These are phyloP conservation scores for Acanthamoeba sp. DNA, from an alignment of 208 protist species.

Conservation along the genomic window DNA sequence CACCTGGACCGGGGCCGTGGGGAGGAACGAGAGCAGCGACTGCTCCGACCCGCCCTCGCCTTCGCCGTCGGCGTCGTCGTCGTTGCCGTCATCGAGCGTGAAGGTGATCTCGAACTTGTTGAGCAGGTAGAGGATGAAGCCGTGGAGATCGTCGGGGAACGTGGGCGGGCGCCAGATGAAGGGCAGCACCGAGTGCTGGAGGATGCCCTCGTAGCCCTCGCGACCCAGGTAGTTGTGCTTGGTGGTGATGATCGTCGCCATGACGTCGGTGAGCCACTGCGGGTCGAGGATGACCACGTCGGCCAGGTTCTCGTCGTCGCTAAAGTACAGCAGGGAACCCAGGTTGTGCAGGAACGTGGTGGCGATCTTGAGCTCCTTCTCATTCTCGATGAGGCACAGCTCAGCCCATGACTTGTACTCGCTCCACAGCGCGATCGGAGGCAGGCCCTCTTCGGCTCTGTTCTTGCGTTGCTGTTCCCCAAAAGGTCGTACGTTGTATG, in stretches of 20 bases:
- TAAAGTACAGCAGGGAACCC: constrained; percentile 70
- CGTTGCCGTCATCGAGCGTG: not conserved
- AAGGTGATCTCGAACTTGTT: constrained; percentile 72
- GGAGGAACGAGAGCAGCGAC: constrained; percentile 2
- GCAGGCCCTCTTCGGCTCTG: constrained; percentile 17
- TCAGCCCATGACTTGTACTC: constrained; percentile 58
- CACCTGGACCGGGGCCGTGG: not conserved
- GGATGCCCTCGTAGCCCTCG: constrained; percentile 64
- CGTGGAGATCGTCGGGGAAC: constrained; percentile 50
- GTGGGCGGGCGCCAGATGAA: constrained; percentile 65
- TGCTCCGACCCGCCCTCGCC: not conserved
- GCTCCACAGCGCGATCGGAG: constrained; percentile 61
- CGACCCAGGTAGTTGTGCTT: constrained; percentile 59
- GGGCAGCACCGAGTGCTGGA: constrained; percentile 63
- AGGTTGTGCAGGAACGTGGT: constrained; percentile 65
- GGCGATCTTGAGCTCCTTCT: constrained; percentile 63
- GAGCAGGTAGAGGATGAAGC: constrained; percentile 70
- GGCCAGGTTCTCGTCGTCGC: constrained; percentile 42
- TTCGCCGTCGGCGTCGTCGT: not conserved
- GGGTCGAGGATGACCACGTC: constrained; percentile 71
- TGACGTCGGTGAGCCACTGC: constrained; percentile 68
- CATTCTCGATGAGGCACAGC: constrained; percentile 61
- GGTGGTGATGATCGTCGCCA: constrained; percentile 69
- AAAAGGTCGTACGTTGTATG: no score
- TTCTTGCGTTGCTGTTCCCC: constrained; percentile 9